Evolutionary conservation across 495 filamentous ascomycete species (phyloP), one percentile per base, ranked within the genome.

Genomic region (Lindgomyces ingoldianus): DNA sequence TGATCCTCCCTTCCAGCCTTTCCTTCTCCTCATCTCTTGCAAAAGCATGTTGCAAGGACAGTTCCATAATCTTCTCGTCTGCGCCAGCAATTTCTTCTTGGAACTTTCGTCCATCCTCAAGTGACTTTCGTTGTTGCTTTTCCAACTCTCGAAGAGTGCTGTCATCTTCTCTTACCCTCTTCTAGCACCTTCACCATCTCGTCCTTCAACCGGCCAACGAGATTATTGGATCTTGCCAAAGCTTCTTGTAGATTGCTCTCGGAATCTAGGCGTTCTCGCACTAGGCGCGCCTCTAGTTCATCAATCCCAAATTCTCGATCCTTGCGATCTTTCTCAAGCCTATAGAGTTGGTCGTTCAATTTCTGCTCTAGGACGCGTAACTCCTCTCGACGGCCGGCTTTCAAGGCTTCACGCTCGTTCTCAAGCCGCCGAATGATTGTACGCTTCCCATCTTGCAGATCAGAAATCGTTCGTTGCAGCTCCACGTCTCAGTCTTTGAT

Each of bases 401-500:
- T 4, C 44, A 47, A 22, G 14, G 44, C 44, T 47, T 47, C 44
- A 8, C 14, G 44, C 44, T 47, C 44, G n/a, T 47, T 47, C 21
- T 47, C 44, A n/a, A 47, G 44, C 21, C 44, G 6, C 21, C 44
- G 4, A 4, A 47, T 47, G 16, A 47, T 8, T n/a, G 14, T n/a
- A 22, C 44, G 44, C 44, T 47, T 47, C n/a, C 18, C 44, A n/a
- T 47, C 51, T 39, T 55, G 26, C 51, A 18, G 4, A 10, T 55
- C 51, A 4, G n/a, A 11, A 4, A 22, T 55, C 4, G 51, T 26
- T 19, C 39, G 14, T 21, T 55, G n/a, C 22, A 55, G 51, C 14
- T 55, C 26, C 19, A 30, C 51, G 12, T 55, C 25, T 33, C 51
- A 27, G 51, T 55, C 51, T 4, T 55, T 33, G 25, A 22, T 26